These are phyloP conservation scores for Triticum urartu DNA, from an alignment of 176 grass and related monocot species.

Conservation along the genomic window DNA sequence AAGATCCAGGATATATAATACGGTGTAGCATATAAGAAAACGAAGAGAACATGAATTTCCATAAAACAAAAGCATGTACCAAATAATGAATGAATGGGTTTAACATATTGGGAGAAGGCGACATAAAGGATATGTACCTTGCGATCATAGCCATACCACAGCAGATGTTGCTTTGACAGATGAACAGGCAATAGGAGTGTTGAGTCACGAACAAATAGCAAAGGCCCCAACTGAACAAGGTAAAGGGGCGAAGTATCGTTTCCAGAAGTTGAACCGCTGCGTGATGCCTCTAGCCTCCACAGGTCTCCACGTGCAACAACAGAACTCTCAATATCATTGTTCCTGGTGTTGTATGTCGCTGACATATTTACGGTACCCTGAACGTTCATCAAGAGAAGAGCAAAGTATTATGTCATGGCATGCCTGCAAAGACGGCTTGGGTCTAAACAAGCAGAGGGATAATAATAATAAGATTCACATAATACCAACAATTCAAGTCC, in stretches of 20 bases:
- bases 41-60: neutral
- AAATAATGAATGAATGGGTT: neutral
- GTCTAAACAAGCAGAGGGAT: neutral
- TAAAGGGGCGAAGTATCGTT: slow-evolving; percentile 82
- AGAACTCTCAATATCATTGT: slow-evolving; percentile 72
- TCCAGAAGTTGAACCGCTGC: slow-evolving; percentile 57
- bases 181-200: slow-evolving; percentile 96
- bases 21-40: neutral
- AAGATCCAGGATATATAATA: neutral
- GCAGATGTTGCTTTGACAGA: slow-evolving; percentile 88
- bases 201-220: slow-evolving; percentile 89
- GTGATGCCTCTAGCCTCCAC: slow-evolving; percentile 94
- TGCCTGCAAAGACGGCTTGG: neutral
- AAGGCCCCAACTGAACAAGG: slow-evolving; percentile 87
- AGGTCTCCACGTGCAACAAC: slow-evolving; percentile 85
- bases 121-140: slow-evolving; percentile 63
- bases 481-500: neutral
- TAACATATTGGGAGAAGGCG: neutral
- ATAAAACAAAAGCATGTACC: neutral
- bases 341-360: slow-evolving; percentile 73
- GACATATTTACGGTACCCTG: slow-evolving; percentile 89
- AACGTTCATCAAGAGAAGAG: slow-evolving; percentile 28
- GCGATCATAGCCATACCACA: slow-evolving; percentile 99
- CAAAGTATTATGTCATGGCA: neutral
- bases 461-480: neutral